A percentile compares a stretch with the other conserved stretches of the same genome.
Evolutionary conservation across 495 filamentous ascomycete species (phyloP).

Genomic region (Sabuloglossum arenarium): DNA sequence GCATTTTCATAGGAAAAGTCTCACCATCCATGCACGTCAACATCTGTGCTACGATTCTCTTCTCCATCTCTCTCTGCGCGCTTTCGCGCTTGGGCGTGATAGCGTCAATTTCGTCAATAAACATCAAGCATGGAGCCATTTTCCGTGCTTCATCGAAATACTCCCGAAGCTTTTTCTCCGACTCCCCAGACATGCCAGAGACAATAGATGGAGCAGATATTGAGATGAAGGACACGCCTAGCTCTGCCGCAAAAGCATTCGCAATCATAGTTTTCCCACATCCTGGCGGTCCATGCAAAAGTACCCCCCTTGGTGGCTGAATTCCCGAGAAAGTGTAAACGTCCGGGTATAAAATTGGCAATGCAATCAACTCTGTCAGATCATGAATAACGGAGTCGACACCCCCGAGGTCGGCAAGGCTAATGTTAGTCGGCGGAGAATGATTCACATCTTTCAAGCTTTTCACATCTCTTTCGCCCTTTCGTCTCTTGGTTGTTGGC

Average conservation of each 20-base stretch:
- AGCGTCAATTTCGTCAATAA: slow-evolving; percentile 92
- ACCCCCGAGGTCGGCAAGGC: slow-evolving; percentile 66
- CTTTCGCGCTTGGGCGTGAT: slow-evolving; percentile 89
- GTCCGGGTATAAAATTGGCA: slow-evolving; percentile 48
- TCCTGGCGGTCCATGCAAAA: slow-evolving; percentile 82
- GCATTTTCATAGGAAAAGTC: slow-evolving; percentile 1
- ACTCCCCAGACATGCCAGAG: slow-evolving; percentile 90
- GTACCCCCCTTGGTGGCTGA: slow-evolving; percentile 65
- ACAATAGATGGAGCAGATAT: slow-evolving; percentile 79
- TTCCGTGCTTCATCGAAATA: slow-evolving; percentile 76
- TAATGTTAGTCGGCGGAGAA: slow-evolving; percentile 53
- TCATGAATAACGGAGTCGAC: slow-evolving; percentile 59
- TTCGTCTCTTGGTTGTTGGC: slow-evolving; percentile 43
- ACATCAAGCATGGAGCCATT: slow-evolving; percentile 77
- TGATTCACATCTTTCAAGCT: slow-evolving; percentile 25
- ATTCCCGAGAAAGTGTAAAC: slow-evolving; percentile 42
- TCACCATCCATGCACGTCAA: slow-evolving; percentile 41
- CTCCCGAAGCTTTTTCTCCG: slow-evolving; percentile 82
- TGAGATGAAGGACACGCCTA: slow-evolving; percentile 72
- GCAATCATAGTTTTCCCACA: slow-evolving; percentile 93
- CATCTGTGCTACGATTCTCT: slow-evolving; percentile 83
- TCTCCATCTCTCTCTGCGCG: slow-evolving; percentile 94
- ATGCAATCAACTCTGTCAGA: slow-evolving; percentile 59
- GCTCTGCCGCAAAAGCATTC: slow-evolving; percentile 68
- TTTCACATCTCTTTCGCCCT: slow-evolving; percentile 15